Evolutionary conservation across 2,329 filamentous ascomycete genomes (phyloP).

Genomic region (Penicillium sp.): DNA sequence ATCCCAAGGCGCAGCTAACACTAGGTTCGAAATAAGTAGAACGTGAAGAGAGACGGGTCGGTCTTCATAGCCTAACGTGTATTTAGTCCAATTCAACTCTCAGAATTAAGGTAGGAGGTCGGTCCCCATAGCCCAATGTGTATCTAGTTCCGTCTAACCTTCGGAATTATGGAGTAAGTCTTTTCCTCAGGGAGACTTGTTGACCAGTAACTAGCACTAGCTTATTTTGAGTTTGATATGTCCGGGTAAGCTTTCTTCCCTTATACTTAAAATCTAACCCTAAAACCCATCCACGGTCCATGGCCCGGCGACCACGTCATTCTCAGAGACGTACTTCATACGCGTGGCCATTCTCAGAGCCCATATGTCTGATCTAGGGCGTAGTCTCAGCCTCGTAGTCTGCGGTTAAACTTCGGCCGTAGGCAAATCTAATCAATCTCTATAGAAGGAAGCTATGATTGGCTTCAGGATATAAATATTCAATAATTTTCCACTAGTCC

Average conservation of each 20-base stretch:
- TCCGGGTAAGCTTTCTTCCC: conserved; percentile 4
- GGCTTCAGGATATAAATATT: not conserved
- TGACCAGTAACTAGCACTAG: not conserved
- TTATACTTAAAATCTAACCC: not conserved
- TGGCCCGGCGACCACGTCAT: not conserved
- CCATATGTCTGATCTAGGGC: not conserved
- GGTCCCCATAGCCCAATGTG: not conserved
- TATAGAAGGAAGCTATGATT: not conserved
- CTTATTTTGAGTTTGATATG: not conserved
- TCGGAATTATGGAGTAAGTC: not conserved
- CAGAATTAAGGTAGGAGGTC: not conserved
- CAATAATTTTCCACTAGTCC: not conserved
- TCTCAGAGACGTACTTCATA: not conserved
- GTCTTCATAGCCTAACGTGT: not conserved
- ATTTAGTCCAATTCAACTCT: not conserved
- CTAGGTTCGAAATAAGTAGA: not conserved
- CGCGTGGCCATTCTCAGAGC: not conserved
- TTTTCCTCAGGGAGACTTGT: not conserved
- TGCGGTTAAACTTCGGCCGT: not conserved
- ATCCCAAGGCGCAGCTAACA: not conserved
- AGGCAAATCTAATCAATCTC: not conserved
- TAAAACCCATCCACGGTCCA: not conserved
- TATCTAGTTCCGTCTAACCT: not conserved
- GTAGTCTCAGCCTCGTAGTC: not conserved
- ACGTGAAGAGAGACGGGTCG: not conserved